Evolutionary conservation across 2,329 filamentous ascomycete species (phyloP).

Genomic region (Emmonsia crescens): DNA sequence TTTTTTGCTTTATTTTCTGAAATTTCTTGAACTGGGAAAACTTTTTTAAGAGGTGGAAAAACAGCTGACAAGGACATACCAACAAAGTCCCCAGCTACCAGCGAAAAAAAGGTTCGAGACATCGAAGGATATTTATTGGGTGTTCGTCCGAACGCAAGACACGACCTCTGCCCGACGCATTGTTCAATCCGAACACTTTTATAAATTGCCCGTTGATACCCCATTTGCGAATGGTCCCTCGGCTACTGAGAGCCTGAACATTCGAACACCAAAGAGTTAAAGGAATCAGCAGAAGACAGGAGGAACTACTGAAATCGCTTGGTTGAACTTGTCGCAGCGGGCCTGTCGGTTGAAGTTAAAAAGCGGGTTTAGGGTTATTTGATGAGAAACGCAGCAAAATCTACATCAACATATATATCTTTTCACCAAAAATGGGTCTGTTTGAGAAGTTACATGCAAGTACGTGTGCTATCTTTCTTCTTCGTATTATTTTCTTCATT

Average conservation of each 20-base stretch:
- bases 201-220: neutral
- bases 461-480: constrained; percentile 21
- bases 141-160: neutral
- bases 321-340: neutral
- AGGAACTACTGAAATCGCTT: neutral
- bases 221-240: neutral
- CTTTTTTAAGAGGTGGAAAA: neutral
- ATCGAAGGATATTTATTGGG: neutral
- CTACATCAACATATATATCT: neutral
- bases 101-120: neutral
- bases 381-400: neutral
- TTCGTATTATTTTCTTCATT: neutral
- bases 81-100: neutral
- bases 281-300: neutral
- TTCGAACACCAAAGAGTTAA: neutral
- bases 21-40: neutral
- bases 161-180: neutral
- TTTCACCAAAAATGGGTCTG: constrained; percentile 32
- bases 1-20: neutral
- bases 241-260: neutral
- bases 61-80: neutral
- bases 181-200: neutral
- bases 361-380: neutral
- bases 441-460: constrained; percentile 42
- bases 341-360: neutral